These are phyloP conservation scores for Botrytis squamosa DNA, from an alignment of 2,329 filamentous ascomycete genomes.

Conservation along the genomic window DNA sequence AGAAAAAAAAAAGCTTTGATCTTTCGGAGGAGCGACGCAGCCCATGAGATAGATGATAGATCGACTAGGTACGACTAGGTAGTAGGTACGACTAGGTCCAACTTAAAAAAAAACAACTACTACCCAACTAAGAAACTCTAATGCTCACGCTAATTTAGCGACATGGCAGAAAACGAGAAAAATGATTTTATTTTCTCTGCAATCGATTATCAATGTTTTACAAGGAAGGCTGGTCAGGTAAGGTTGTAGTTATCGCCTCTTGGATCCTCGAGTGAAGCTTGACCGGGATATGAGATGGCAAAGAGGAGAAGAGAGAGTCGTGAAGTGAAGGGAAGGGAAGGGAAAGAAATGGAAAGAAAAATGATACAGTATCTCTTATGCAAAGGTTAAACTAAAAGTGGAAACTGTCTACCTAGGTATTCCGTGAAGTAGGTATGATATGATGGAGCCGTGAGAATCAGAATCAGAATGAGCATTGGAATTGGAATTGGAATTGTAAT, in stretches of 20 bases:
- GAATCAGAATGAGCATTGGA: not conserved
- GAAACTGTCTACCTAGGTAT: not conserved
- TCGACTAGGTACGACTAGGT: not conserved
- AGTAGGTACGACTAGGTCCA: too few relatives aligned
- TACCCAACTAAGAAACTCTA: slow-evolving; percentile 4
- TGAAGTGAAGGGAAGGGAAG: not conserved
- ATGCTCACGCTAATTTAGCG: not conserved
- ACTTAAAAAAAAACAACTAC: not conserved
- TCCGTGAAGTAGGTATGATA: not conserved
- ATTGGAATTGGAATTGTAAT: too few relatives aligned
- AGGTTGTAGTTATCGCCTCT: slow-evolving; percentile 17
- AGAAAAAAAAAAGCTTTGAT: not conserved
- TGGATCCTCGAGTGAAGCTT: slow-evolving; percentile 15
- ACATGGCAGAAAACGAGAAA: not conserved
- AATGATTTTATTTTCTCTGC: not conserved
- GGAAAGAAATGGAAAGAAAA: not conserved
- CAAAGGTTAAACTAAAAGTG: not conserved
- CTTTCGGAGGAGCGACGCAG: not conserved
- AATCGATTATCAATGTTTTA: not conserved
- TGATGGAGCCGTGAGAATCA: too few relatives aligned
- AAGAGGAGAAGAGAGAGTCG: not conserved
- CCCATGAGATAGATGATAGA: not conserved
- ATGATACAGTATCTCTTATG: not conserved
- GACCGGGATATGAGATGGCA: not conserved
- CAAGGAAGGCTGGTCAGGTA: not conserved